These are phyloP conservation scores for Udeniomyces megalosporus DNA, from an alignment of 768 basidiomycete species.

Conservation along the genomic window DNA sequence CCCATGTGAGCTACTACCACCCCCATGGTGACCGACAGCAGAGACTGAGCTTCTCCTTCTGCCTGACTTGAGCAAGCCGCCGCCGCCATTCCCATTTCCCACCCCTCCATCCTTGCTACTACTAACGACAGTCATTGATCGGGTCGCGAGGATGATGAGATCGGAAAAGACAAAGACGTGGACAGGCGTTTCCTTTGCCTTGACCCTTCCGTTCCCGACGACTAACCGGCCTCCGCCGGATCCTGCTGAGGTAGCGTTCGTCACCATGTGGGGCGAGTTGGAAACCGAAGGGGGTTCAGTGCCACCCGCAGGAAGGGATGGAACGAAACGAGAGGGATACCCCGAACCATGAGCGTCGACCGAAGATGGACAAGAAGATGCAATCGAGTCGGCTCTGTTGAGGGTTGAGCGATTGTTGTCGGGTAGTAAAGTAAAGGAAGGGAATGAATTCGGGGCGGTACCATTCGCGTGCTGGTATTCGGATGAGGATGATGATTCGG, in stretches of 20 bases:
- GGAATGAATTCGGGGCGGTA: neutral
- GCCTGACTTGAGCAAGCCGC: constrained; percentile 2
- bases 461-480: no score
- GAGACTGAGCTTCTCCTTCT: constrained; percentile 21
- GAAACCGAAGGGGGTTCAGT: no score
- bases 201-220: neutral
- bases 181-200: constrained; percentile 18
- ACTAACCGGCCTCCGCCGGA: neutral
- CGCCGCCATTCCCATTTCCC: no score
- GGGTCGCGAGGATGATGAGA: constrained; percentile 43
- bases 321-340: neutral
- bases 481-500: neutral
- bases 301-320: neutral
- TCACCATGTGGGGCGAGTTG: no score
- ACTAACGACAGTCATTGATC: constrained; percentile 13
- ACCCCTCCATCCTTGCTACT: no score
- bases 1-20: no score
- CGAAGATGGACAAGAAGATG: neutral
- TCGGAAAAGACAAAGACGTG: constrained; percentile 51
- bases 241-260: no score
- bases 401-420: neutral
- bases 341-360: neutral
- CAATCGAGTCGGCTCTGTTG: neutral
- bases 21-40: constrained; percentile 7
- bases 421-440: neutral